phyloP scores from a whole-genome alignment of 2,329 filamentous ascomycete species.

The Nemania bipapillata region DNA sequence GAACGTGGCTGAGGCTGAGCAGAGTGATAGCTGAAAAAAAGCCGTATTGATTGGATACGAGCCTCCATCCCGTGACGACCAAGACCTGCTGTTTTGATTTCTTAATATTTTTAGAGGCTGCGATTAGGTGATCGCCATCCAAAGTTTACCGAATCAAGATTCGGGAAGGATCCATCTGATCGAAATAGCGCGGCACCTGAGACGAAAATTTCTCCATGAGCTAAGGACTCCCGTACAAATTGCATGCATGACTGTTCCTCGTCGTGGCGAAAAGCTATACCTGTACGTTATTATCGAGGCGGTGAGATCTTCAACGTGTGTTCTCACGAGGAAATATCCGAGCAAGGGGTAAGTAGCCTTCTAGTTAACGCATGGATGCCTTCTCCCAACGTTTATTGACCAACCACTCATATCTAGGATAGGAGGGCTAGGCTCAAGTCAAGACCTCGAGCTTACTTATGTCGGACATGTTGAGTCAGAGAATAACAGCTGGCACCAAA shows the following conservation, averaged over 20 bases:
- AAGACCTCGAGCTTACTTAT: background rate
- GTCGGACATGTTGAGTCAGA: constrained; percentile 4
- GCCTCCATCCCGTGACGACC: constrained; percentile 1
- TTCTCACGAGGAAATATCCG: background rate
- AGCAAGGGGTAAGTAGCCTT: background rate
- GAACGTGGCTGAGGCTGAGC: background rate
- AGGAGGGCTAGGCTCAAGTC: background rate
- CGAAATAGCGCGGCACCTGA: background rate
- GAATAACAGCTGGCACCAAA: background rate
- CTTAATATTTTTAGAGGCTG: background rate
- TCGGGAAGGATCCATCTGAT: background rate
- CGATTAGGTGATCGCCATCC: background rate
- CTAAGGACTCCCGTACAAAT: background rate
- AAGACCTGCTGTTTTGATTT: background rate
- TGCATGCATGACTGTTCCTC: too few species aligned
- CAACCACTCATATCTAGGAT: constrained; percentile 6
- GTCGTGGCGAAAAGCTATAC: background rate
- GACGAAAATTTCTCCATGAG: background rate
- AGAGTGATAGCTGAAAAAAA: background rate
- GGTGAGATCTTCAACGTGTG: constrained; percentile 17
- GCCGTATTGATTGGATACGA: background rate
- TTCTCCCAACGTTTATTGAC: background rate
- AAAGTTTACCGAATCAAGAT: background rate
- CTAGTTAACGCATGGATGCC: background rate
- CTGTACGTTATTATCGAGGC: constrained; percentile 11